Base-by-base conservation (phyloP, 2,329 filamentous ascomycete species). In the Penicillium sp. region DNA sequence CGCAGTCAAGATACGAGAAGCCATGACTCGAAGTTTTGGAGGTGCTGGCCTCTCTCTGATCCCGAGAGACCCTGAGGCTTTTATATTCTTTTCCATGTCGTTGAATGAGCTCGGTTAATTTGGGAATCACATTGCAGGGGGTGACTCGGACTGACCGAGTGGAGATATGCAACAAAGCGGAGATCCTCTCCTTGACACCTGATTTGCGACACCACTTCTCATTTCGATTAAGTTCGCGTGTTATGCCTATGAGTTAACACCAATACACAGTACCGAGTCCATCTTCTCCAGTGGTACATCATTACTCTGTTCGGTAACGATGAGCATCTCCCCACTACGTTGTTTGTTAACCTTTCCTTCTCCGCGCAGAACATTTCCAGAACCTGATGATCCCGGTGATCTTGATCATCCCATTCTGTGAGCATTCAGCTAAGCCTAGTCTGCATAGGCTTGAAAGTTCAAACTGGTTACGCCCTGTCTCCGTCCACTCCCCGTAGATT, bases 1-100 rank as follows among this genome's bases (percentile, higher is more conserved):
- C 44, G 64, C 54, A 57, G 55, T 60, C 57, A 59, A 67, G 44
- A 64, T 53, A 27, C 55, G 56, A 55, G 59, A 56, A 53, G 61
- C 51, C 61, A 68, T 64, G 39, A 50, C 11, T 53, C 39, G 39
- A 8, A 42, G 2, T 23, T 13, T 42, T 6, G 11, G 46, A 29
- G 43, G 46, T 45, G 3, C 26, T 48, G 39, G 16, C 1, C 25
- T 23, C 37, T 35, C 11, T 23, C 9, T 31, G 7, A 26, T 29
- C 27, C 19, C 31, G 35, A 50, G 23, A 19, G 10, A 2, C 10
- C 23, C 19, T 29, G 7, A 9, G 9, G 21, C 23, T 62, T 65
- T 63, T 65, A 65, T 63, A 46, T 50, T 13, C 6, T 35, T 8
- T 25, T n/a, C 31, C 26, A 53, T 39, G 19, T 21, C 39, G 39